A percentile compares a stretch with the other conserved stretches of the same genome.
Evolutionary conservation across 805 yeast species (phyloP).

Genomic region (Cyberlindnera samutprakarnensis): DNA sequence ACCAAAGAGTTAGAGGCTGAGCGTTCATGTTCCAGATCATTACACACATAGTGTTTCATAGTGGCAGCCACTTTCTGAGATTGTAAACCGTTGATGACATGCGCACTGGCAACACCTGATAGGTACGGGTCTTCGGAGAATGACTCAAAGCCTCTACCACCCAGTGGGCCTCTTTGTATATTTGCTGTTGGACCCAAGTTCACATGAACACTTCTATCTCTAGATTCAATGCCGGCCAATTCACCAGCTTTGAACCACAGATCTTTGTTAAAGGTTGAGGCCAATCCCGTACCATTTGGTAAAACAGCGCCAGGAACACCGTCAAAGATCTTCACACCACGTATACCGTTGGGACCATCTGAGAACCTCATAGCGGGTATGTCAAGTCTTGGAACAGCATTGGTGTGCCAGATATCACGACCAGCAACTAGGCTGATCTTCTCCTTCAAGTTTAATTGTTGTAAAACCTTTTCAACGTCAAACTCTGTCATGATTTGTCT

Average conservation of each 20-base stretch:
- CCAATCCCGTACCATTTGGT: constrained; percentile 53
- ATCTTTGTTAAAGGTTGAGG: constrained; percentile 44
- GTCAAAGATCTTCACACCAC: constrained; percentile 46
- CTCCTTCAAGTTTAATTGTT: constrained; percentile 10
- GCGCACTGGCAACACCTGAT: constrained; percentile 36
- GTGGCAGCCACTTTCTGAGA: constrained; percentile 40
- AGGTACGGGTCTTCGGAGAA: constrained; percentile 52
- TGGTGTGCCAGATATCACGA: constrained; percentile 42
- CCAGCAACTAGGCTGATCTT: constrained; percentile 23
- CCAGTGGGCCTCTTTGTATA: constrained; percentile 46
- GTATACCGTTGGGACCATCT: constrained; percentile 58
- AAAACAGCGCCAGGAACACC: constrained; percentile 46
- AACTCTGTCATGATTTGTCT: constrained; percentile 3
- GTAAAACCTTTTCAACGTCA: constrained; percentile 12
- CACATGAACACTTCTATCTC: constrained; percentile 42
- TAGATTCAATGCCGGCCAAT: constrained; percentile 47
- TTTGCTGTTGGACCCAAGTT: constrained; percentile 41
- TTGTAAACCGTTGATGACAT: constrained; percentile 46
- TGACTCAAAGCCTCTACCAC: constrained; percentile 57
- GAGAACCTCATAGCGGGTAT: constrained; percentile 38
- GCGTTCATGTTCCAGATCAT: constrained; percentile 53
- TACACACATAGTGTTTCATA: constrained; percentile 51
- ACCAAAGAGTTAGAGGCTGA: constrained; percentile 37
- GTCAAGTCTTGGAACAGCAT: constrained; percentile 23
- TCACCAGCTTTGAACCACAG: constrained; percentile 39